phyloP scores from a whole-genome alignment of 257 asterid species.

The Linderniella brevidens region DNA sequence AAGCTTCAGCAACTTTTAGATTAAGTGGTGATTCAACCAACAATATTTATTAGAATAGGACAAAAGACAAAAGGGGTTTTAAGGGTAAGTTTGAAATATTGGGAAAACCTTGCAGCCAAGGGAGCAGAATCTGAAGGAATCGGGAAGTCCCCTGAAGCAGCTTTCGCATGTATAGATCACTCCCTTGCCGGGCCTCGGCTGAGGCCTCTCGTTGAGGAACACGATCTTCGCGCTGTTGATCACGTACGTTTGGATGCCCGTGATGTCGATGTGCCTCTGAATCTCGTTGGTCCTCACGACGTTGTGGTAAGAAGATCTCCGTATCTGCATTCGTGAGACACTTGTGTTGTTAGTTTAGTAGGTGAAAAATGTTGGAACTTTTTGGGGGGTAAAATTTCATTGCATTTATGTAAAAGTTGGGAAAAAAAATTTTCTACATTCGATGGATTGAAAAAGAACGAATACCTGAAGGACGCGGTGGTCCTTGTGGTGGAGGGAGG shows the following conservation, averaged over 20 bases:
- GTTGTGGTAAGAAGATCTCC: slow-evolving; percentile 39
- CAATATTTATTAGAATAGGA: too few relatives aligned
- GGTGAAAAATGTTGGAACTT: neutral
- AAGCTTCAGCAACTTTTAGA: neutral
- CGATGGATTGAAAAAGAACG: neutral
- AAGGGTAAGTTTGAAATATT: too few relatives aligned
- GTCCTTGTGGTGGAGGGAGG: slow-evolving; percentile 23
- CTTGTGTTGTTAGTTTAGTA: neutral
- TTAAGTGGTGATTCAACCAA: neutral
- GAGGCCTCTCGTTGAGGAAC: slow-evolving; percentile 39
- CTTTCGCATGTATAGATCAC: slow-evolving; percentile 35
- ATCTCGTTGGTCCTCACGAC: slow-evolving; percentile 45
- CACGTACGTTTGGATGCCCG: slow-evolving; percentile 40
- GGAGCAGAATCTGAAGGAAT: slow-evolving; percentile 40
- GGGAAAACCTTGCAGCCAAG: slow-evolving; percentile 54
- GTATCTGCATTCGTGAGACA: slow-evolving; percentile 17
- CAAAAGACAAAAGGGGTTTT: too few relatives aligned
- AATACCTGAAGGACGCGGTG: slow-evolving; percentile 48
- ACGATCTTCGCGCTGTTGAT: slow-evolving; percentile 40
- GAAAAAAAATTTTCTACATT: too few relatives aligned
- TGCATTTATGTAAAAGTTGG: too few relatives aligned
- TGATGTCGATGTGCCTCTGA: slow-evolving; percentile 32
- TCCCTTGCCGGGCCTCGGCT: slow-evolving; percentile 42
- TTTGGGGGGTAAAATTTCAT: too few relatives aligned
- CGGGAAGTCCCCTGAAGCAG: slow-evolving; percentile 41